A percentile compares a stretch with the other conserved stretches of the same genome.
Evolutionary conservation across 352 stramenopile species (phyloP).

Genomic region (Phytopythium oedochilum): DNA sequence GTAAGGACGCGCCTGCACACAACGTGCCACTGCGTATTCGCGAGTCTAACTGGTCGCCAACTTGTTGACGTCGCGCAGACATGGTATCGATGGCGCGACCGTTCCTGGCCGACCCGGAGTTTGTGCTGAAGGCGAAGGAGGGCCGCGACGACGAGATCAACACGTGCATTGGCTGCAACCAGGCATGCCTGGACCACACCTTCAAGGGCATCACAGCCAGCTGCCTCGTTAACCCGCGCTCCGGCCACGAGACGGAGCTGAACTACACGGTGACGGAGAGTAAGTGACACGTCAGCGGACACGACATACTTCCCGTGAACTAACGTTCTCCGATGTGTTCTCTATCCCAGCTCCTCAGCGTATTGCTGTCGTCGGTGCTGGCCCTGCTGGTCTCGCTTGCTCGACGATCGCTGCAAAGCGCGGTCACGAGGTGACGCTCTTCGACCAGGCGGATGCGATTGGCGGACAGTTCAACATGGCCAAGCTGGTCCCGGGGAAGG

Average conservation of each 20-base stretch:
- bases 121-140: constrained; percentile 91
- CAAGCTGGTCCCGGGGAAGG: constrained; percentile 95
- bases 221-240: constrained; percentile 96
- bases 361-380: constrained; percentile 91
- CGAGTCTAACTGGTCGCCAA: too few species aligned
- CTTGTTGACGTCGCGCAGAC: too few species aligned
- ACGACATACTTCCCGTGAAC: background rate
- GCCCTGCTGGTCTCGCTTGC: constrained; percentile 92
- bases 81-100: constrained; percentile 89
- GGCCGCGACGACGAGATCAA: constrained; percentile 93
- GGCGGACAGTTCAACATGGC: constrained; percentile 97
- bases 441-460: constrained; percentile 85
- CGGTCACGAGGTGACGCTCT: constrained; percentile 93
- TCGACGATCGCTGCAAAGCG: constrained; percentile 82
- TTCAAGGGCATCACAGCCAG: constrained; percentile 94
- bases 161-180: constrained; percentile 97
- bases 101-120: constrained; percentile 94
- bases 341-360: constrained; percentile 29
- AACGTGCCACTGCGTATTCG: too few species aligned
- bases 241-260: constrained; percentile 94
- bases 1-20: too few species aligned
- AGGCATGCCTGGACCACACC: constrained; percentile 97
- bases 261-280: constrained; percentile 52
- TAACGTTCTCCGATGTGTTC: constrained; percentile 1
- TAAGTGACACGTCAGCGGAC: background rate